Evolutionary conservation across 2,329 filamentous ascomycete species (phyloP), one percentile per base, ranked within the genome.

Genomic region (Exutisphaerella laricina): DNA sequence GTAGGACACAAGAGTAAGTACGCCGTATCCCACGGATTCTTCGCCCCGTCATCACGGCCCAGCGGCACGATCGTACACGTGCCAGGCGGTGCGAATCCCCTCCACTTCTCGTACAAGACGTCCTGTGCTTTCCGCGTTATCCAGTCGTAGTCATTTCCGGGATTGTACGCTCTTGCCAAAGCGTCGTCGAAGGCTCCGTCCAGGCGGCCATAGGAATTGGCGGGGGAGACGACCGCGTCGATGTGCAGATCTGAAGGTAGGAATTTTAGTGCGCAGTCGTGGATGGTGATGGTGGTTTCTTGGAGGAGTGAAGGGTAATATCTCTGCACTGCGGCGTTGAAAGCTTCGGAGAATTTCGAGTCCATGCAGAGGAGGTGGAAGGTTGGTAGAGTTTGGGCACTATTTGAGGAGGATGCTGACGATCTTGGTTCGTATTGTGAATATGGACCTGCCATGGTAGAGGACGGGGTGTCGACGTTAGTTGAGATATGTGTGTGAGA

Each of bases 101-200:
- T 62, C 63, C 67, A 74, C 39, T 65, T 60, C 2, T 67, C 54
- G 44, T 76, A 77, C 1, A 78, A 55, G 0, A 60, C 58, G 0
- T 38, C 37, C 52, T 77, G 74, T 1, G 63, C 70, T 5, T 64
- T 66, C 5, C 59, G 55, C 0, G 73, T 77, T 1, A 77, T 64
- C 1, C 71, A 71, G 14, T 65, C 50, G 49, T 76, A 77, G 39
- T 71, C 21, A 9, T 67, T 54, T 3, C 48, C 46, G 0, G 71
- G 72, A 1, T 70, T 69, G 46, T 76, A 70, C 8, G 66, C 65
- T 22, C 66, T 63, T 0, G 73, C 75, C 41, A 78, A 72, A 17
- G 74, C 74, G 49, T 75, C 70, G 57, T 77, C 73, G 48, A 77
- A 78, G 35, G 66, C 71, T 20, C 75, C 75, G 48, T 78, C 74